phyloP scores from a whole-genome alignment of 805 yeast genomes.

The Cyberlindnera saturnus region DNA sequence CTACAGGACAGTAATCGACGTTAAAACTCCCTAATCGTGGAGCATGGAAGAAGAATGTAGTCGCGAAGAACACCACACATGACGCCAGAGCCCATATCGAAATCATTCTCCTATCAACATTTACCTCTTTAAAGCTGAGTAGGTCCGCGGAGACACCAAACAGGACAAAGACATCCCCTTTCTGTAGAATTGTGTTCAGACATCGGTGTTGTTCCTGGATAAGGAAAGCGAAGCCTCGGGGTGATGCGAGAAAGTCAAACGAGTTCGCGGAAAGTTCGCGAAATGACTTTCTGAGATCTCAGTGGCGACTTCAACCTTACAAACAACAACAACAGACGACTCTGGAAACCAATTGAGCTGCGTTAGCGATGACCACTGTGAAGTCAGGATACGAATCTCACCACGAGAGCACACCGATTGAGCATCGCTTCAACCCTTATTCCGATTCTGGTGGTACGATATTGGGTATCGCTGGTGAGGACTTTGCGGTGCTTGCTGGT shows the following conservation, averaged over 20 bases:
- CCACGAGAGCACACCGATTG: slow-evolving; percentile 58
- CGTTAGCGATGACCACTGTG: slow-evolving; percentile 32
- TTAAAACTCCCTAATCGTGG: neutral
- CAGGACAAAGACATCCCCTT: too few relatives aligned
- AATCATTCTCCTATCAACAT: too few relatives aligned
- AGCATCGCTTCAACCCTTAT: slow-evolving; percentile 89
- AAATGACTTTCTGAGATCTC: neutral
- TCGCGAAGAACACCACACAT: too few relatives aligned
- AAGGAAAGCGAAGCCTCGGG: too few relatives aligned
- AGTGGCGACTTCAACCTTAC: neutral
- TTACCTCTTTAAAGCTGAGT: too few relatives aligned
- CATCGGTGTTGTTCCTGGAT: too few relatives aligned
- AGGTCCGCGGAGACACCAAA: too few relatives aligned
- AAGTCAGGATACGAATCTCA: slow-evolving; percentile 65
- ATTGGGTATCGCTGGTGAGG: slow-evolving; percentile 95
- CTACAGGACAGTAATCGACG: neutral
- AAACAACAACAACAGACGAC: too few relatives aligned
- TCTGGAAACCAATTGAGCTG: too few relatives aligned
- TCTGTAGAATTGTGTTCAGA: too few relatives aligned
- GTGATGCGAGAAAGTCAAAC: neutral
- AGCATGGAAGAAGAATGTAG: neutral
- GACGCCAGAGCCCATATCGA: too few relatives aligned
- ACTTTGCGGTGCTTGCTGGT: slow-evolving; percentile 94
- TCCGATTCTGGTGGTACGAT: slow-evolving; percentile 96
- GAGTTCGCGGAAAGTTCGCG: neutral